Evolutionary conservation across 2,329 filamentous ascomycete species (phyloP).

Genomic region (Zasmidium citrigriseum): DNA sequence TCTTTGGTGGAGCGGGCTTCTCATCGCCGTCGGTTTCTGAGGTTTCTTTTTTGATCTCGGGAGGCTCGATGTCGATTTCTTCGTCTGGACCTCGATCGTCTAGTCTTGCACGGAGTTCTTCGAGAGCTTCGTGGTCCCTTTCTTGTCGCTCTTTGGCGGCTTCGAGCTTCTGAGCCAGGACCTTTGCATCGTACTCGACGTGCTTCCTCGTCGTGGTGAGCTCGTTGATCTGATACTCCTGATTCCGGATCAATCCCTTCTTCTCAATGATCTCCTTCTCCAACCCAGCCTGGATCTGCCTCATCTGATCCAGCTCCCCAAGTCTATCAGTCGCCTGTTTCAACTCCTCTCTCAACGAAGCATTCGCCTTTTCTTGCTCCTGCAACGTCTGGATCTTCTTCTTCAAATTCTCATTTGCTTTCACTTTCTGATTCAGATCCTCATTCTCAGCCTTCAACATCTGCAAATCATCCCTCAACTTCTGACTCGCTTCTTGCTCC

Average conservation of each 20-base stretch:
- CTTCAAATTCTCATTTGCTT: conserved; percentile 55
- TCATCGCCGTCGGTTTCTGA: conserved; percentile 12
- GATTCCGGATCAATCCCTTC: conserved; percentile 50
- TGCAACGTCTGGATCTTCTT: conserved; percentile 55
- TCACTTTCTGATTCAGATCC: conserved; percentile 50
- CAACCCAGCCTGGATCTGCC: conserved; percentile 46
- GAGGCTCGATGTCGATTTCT: conserved; percentile 24
- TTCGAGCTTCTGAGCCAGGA: conserved; percentile 49
- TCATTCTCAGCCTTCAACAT: conserved; percentile 51
- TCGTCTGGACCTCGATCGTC: conserved; percentile 43
- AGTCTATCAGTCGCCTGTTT: conserved; percentile 46
- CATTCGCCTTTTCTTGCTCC: conserved; percentile 48
- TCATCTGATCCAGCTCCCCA: conserved; percentile 46
- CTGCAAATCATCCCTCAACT: conserved; percentile 53
- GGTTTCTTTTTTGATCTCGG: conserved; percentile 14
- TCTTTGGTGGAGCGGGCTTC: conserved; percentile 7
- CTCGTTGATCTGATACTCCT: conserved; percentile 54
- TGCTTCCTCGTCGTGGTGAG: conserved; percentile 50
- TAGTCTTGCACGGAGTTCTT: conserved; percentile 48
- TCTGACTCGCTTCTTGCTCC: conserved; percentile 48
- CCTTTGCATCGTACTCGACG: conserved; percentile 50
- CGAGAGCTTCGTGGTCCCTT: conserved; percentile 49
- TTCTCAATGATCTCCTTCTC: conserved; percentile 56
- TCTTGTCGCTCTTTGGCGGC: conserved; percentile 50
- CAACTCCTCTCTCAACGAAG: conserved; percentile 47